Evolutionary conservation across 176 grass and related monocot species (phyloP), one percentile per base, ranked within the genome.

Genomic region (Chrysopogon serrulatus): DNA sequence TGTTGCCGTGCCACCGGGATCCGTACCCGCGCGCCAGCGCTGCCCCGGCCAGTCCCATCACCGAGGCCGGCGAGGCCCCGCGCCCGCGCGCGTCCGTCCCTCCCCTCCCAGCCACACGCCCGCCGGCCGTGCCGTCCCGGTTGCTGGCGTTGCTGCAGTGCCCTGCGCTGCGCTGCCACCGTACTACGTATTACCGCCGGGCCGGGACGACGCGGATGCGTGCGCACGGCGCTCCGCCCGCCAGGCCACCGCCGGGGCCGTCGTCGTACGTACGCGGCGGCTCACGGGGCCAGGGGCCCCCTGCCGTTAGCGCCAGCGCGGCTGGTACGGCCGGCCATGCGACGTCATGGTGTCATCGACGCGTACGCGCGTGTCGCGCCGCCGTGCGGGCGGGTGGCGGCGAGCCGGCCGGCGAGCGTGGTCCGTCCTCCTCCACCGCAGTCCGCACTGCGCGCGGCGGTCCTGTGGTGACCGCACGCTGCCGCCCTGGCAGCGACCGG

Each of bases 1-100:
- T 64, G 81, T 36, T 74, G 75, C 74, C 76, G 24, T 59, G 60
- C 76, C 81, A 89, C 87, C 31, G 82, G 82, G 74, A 33, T 9
- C 34, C 76, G 76, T 68, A 84, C 76, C 71, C 64, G 10, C 26
- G 24, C 35, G 16, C 62, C 47, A 15, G 44, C 40, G 11, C 56
- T 26, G 71, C 6, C 36, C 54, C 6, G 61, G 39, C 70, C 26
- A 48, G 70, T 81, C 54, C 23, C 54, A 12, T 59, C 51, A 53
- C 4, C 53, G 8, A 21, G 37, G 37, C 37, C 51, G 23, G 1
- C 53, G 8, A 21, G 37, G 37, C 37, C 37, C 37, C 37, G 6
- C 37, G 6, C 37, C 37, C 37, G 37, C 37, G 37, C 37, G 37
- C 37, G 16, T 14, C 45, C 4, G 4, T 18, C 48, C 45, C 45